Evolutionary conservation across 108 stramenopile species (phyloP).

Genomic region (Cyclotella kingstonii): DNA sequence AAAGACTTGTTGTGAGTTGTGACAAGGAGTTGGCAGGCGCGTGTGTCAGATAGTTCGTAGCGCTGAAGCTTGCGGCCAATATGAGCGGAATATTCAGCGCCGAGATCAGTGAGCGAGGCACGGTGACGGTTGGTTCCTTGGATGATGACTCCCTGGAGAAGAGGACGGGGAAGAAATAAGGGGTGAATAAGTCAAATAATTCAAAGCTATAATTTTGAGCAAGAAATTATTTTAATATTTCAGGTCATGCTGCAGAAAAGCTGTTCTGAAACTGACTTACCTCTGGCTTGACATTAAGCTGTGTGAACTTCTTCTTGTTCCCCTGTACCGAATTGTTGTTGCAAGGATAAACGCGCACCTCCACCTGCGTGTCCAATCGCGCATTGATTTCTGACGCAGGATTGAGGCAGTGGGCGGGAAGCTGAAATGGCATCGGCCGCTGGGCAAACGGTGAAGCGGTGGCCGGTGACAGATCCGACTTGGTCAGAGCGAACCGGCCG

Average conservation of each 20-base stretch:
- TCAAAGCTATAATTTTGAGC: background rate
- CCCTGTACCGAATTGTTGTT: conserved; percentile 70
- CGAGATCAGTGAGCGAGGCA: conserved; percentile 61
- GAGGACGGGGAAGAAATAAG: background rate
- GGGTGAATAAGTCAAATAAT: background rate
- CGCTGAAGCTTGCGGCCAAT: conserved; percentile 80
- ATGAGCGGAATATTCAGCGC: conserved; percentile 69
- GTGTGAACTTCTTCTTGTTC: conserved; percentile 76
- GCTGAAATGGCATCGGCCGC: background rate
- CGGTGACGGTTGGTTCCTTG: conserved; percentile 78
- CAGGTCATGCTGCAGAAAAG: background rate
- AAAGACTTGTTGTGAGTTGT: conserved; percentile 84
- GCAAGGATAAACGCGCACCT: conserved; percentile 86
- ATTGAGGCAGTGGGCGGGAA: conserved; percentile 56
- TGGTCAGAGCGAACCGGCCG: background rate
- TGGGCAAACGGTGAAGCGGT: background rate
- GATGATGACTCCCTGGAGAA: conserved; percentile 71
- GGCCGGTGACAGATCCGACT: background rate
- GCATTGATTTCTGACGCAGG: conserved; percentile 80
- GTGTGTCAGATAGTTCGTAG: conserved; percentile 83
- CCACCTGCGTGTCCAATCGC: conserved; percentile 82
- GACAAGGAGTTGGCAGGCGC: conserved; percentile 89
- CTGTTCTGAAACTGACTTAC: conserved; percentile 27
- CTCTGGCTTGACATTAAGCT: conserved; percentile 84
- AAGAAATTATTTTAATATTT: background rate